Evolutionary conservation across 2,329 filamentous ascomycete species (phyloP), one percentile per base, ranked within the genome.

Genomic region (Colletotrichum magnum): DNA sequence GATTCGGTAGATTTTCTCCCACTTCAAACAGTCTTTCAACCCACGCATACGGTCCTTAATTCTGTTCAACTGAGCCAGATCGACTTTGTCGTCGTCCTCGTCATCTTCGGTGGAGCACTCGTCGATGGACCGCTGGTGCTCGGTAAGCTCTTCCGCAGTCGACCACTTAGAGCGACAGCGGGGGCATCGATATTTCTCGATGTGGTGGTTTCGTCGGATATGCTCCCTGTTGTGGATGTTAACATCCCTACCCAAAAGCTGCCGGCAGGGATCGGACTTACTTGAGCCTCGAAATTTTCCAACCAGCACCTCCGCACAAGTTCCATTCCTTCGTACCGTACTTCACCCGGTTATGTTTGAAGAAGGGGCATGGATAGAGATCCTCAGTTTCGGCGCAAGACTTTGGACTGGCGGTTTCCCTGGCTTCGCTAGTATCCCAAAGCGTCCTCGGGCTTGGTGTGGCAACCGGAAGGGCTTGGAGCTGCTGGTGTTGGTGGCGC

Each of bases 251-350:
- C 9, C 3, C 7, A 36, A 2, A 10, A 36, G 9, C 32, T 10
- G 32, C 32, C 7, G 3, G 2, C 5, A 10, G 32, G 10, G 28
- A 12, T 2, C 9, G 0, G 5, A 13, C 64, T 36, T 57, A 68
- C 64, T 68, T 68, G 15, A 68, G 2, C 21, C 64, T 56, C 10
- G 21, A 24, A 12, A 68, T 52, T 12, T 57, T 9, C 58, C 58
- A 68, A 1, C 64, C 58, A 5, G 6, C 9, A 1, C 58, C 64
- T 3, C 15, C 28, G 12, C 64, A 68, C 1, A 24, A 51, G 5
- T 16, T 56, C 57, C 57, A 62, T 7, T 59, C 24, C 32, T 58
- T 58, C 4, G 16, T 48, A 26, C 64, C 7, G 21, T 63, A 68
- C 2, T 45, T 63, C 5, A 24, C n/a, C 5, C 7, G 51, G n/a